Percentiles rank a stretch among this genome's conserved stretches.
These are phyloP conservation scores for Kurtzmaniella quercitrusa DNA, from an alignment of 1,139 yeast genomes.

Conservation along the genomic window DNA sequence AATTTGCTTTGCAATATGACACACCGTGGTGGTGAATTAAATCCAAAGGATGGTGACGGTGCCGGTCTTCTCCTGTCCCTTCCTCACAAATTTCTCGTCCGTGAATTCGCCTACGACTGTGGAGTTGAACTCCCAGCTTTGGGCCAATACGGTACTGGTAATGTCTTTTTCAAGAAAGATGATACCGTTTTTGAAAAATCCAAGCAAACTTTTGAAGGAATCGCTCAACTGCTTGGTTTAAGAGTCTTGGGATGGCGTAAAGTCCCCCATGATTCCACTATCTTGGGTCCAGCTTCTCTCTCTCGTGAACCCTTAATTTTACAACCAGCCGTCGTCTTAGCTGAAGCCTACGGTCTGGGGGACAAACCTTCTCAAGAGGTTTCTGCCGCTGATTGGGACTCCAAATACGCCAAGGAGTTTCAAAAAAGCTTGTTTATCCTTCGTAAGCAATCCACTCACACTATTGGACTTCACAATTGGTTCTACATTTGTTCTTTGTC, in stretches of 20 bases:
- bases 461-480: slow-evolving; percentile 95
- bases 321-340: slow-evolving; percentile 81
- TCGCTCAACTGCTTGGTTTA: slow-evolving; percentile 74
- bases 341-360: slow-evolving; percentile 45
- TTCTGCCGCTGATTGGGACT: slow-evolving; percentile 52
- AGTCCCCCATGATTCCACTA: slow-evolving; percentile 93
- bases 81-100: slow-evolving; percentile 80
- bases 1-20: slow-evolving; percentile 93
- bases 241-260: slow-evolving; percentile 90
- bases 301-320: slow-evolving; percentile 88
- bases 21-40: slow-evolving; percentile 97
- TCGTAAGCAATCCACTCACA: slow-evolving; percentile 85
- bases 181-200: slow-evolving; percentile 64
- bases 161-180: slow-evolving; percentile 84
- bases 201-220: slow-evolving; percentile 69
- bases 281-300: slow-evolving; percentile 91
- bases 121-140: slow-evolving; percentile 59
- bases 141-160: slow-evolving; percentile 95
- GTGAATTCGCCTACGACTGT: slow-evolving; percentile 74
- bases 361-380: slow-evolving; percentile 27
- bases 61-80: slow-evolving; percentile 94
- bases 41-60: slow-evolving; percentile 97
- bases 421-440: slow-evolving; percentile 82
- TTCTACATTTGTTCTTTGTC: slow-evolving; percentile 93
- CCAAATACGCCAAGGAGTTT: slow-evolving; percentile 58